Evolutionary conservation across 2,329 filamentous ascomycete genomes (phyloP), one percentile per base, ranked within the genome.

Genomic region (Helminthosporium solani): DNA sequence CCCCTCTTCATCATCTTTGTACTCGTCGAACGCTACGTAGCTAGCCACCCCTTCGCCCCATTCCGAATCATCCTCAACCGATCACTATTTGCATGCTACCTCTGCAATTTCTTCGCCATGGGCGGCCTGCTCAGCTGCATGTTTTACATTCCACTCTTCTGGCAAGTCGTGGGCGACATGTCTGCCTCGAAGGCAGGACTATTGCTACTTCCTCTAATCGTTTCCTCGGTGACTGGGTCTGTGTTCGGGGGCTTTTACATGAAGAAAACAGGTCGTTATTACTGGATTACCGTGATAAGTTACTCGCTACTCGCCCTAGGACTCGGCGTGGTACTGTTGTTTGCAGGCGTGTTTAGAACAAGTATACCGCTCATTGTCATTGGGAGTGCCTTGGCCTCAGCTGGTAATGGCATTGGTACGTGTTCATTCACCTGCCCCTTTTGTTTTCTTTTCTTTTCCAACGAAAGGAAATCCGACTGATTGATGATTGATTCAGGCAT

Each of bases 111-210:
- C 71, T 90, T 88, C 66, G 77, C 79, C 41, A 79, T 86, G 42
- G 81, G 76, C 1, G 83, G 79, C 12, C 80, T 75, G 73, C 67
- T 84, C 37, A 78, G 80, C 0, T 71, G 78, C 1, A 54, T 87
- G 3, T 92, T 89, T 73, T 88, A 88, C 70, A 73, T 88, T n/a
- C 86, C 88, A 1, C 74, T 92, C 2, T 89, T 86, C 69, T 88
- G 87, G 70, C 88, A 92, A 68, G 87, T 85, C 4, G 84, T 86
- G 1, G 75, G 85, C 40, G 82, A 81, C 4, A 71, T 83, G 19
- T 79, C 78, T 3, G 84, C 88, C 1, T 83, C 84, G 0, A 67
- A 75, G 43, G 81, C 86, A 3, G 87, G 87, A 1, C 49, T 86
- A 1, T 73, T 83, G 27, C 77, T 92, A 15, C 72, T 92, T 25